phyloP scores from a whole-genome alignment of 352 stramenopile genomes.

The Thalassiosira exigua region DNA sequence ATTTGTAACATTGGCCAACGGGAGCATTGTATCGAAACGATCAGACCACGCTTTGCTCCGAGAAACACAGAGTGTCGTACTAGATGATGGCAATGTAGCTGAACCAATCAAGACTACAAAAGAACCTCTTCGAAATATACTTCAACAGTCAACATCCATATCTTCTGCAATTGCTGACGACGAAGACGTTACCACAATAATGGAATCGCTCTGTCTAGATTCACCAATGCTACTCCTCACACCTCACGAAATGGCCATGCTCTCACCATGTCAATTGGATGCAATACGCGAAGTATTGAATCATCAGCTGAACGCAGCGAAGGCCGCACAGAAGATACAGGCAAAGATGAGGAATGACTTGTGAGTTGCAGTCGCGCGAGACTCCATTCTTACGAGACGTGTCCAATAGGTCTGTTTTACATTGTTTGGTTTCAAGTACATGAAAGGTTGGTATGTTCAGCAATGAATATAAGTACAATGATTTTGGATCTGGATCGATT shows the following conservation, averaged over 20 bases:
- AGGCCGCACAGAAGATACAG: conserved; percentile 67
- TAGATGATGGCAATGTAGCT: not conserved
- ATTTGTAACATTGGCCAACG: conserved; percentile 56
- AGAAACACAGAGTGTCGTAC: not conserved
- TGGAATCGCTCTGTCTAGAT: conserved; percentile 80
- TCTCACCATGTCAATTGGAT: conserved; percentile 78
- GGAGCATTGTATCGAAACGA: conserved; percentile 48
- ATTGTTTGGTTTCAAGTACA: too few relatives aligned
- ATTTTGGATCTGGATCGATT: too few relatives aligned
- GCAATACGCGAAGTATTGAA: conserved; percentile 65
- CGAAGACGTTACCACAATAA: conserved; percentile 52
- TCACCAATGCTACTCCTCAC: conserved; percentile 69
- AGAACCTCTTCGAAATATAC: conserved; percentile 24
- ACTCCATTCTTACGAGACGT: too few relatives aligned
- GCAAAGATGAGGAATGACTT: too few relatives aligned
- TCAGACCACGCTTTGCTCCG: not conserved
- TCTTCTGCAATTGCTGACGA: conserved; percentile 10
- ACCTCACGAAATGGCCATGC: conserved; percentile 71
- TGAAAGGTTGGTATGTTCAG: too few relatives aligned
- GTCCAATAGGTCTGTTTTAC: too few relatives aligned
- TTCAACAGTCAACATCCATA: conserved; percentile 37
- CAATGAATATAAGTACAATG: too few relatives aligned
- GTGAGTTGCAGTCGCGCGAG: too few relatives aligned
- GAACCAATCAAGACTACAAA: not conserved
- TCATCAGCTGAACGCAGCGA: conserved; percentile 62